Base-by-base conservation (phyloP, 1,139 yeast species). In the Saccharomycopsis crataegensis region DNA sequence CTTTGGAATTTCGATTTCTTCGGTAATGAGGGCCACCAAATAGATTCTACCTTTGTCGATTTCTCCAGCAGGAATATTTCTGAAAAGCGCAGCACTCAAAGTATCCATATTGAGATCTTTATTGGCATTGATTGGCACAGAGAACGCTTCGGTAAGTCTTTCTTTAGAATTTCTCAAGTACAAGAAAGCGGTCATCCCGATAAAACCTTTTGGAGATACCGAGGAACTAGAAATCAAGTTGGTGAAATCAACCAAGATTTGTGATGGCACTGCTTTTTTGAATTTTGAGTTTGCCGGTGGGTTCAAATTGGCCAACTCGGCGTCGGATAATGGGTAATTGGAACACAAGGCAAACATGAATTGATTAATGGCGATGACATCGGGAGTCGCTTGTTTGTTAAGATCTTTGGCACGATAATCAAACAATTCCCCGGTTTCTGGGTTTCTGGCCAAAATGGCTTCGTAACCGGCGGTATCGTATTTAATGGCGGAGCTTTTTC, bases 111-210 rank as follows among this genome's bases (percentile, higher is more conserved):
- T 72, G 17, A 81, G 76, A 53, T 81, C 77, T 56, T 83, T 83
- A 1, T 83, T 81, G 3, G 80, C 74, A 58, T 74, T 70, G 48
- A 89, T 79, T 59, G 80, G 81, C 48, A 87, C 82, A 8, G 86
- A 81, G 70, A 85, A 87, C 0, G 95, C 84, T 69, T 89, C 96
- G 0, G 96, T 86, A 57, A 89, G 72, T 61, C 88, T 75, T 61
- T 75, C 78, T 52, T 77, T 77, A 42, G 79, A 74, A 59, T 83
- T 85, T 64, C 96, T 75, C 61, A 89, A 70, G 64, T 83, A 85
- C 69, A 89, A 71, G 63, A 83, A 82, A 2, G 91, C 93, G 47
- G 81, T 80, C 77, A 83, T 76, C 46, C 88, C 88, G 11, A 78
- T 75, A 61, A 84, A 82, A 2, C 90, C 90, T 43, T 80, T 78